Percentiles rank a stretch among this genome's conserved stretches.
These are phyloP conservation scores for Pinus albicaulis DNA, from an alignment of 75 land plant species.

Conservation along the genomic window DNA sequence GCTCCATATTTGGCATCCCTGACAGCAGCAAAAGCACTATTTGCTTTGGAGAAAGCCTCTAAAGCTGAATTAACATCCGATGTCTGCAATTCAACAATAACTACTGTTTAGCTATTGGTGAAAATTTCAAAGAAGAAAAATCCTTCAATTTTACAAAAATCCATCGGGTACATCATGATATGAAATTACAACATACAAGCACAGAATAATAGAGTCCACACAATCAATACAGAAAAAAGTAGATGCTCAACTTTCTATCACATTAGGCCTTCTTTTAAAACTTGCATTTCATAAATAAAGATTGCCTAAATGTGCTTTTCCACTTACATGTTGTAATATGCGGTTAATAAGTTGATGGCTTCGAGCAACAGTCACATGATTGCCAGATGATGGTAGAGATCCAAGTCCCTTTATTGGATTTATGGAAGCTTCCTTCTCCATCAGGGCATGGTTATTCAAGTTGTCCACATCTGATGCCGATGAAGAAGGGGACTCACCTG, in stretches of 20 bases:
- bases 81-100: slow-evolving; percentile 40
- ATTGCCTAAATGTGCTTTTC: not conserved
- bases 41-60: slow-evolving; percentile 72
- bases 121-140: not conserved
- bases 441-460: slow-evolving; percentile 47
- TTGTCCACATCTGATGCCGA: slow-evolving; percentile 97
- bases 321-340: slow-evolving; percentile 68
- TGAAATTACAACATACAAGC: not conserved
- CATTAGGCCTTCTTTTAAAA: not conserved
- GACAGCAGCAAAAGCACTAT: slow-evolving; percentile 50
- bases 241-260: not conserved
- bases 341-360: slow-evolving; percentile 38
- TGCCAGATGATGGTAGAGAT: slow-evolving; percentile 54
- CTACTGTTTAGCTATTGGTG: not conserved
- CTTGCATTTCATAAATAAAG: not conserved
- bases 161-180: not conserved
- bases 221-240: not conserved
- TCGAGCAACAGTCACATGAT: slow-evolving; percentile 49
- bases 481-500: slow-evolving; percentile 97
- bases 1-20: slow-evolving; percentile 17
- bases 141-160: not conserved
- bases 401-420: slow-evolving; percentile 22
- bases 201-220: not conserved
- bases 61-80: slow-evolving; percentile 57
- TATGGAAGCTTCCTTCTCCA: slow-evolving; percentile 28